Base-by-base conservation (phyloP, 2,329 filamentous ascomycete genomes). In the Beauveria sp. region DNA sequence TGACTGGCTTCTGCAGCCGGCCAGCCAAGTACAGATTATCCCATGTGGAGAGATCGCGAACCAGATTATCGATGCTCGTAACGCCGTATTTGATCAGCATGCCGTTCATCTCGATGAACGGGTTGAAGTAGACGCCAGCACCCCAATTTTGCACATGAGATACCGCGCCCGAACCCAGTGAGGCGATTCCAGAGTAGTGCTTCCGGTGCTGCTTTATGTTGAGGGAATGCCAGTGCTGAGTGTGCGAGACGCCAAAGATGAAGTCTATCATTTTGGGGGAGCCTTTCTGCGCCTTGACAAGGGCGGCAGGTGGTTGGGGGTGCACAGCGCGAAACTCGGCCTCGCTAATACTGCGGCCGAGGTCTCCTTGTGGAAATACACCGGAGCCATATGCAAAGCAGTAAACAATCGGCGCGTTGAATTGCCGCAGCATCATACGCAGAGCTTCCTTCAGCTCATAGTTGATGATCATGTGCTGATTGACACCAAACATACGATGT, bases 41-140 rank as follows among this genome's bases (percentile, higher is more conserved):
- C 95, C 95, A 99, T 62, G 92, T 86, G 34, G 86, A 89, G 26
- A 99, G 82, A 72, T 99, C 95, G 47, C 81, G 83, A 68, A 91
- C 93, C 18, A 99, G 79, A 3, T 93, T 97, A 70, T 96, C 87
- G 66, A 98, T 83, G 69, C 96, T 96, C 49, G 97, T 96, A 24
- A 99, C 95, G 22, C 93, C 95, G 69, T 99, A 99, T 76, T 99
- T 99, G 75, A 99, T 95, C 70, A 98, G 81, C 64, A 92, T 96
- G 46, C 95, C 96, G 69, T 98, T 96, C 63, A 98, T 87, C 2
- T 90, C 93, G 54, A 99, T 86, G 72, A 93, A 97, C 0, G 95
- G 93, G 69, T 99, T 96, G 78, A 97, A 99, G 76, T 99, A 99
- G 45, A 97, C 91, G 7, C 95, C 96, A 0, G 95, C 95, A 47